Evolutionary conservation across 495 filamentous ascomycete species (phyloP).

Genomic region (Trichoderma reesei): DNA sequence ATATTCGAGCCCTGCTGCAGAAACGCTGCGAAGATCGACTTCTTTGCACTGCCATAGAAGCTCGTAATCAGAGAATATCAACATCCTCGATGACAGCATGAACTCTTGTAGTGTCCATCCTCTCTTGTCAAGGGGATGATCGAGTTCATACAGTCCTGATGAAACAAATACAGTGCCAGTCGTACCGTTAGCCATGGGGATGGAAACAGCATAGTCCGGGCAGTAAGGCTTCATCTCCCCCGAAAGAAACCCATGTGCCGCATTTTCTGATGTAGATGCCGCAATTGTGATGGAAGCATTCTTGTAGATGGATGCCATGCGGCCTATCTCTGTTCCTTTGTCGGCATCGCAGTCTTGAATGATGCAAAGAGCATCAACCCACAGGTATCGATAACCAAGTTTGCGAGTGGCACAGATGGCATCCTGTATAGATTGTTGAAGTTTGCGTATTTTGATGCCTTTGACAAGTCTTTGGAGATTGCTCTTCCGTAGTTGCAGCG

Average conservation of each 20-base stretch:
- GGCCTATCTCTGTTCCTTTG: neutral
- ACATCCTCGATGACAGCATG: neutral
- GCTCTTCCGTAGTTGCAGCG: neutral
- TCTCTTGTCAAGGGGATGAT: conserved; percentile 1
- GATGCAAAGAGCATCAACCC: conserved; percentile 9
- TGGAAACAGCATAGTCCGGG: neutral
- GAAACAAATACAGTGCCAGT: neutral
- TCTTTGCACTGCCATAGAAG: conserved; percentile 9
- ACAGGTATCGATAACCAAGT: conserved; percentile 1
- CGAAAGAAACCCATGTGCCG: conserved; percentile 2
- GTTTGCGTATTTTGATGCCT: neutral
- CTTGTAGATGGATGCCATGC: conserved; percentile 8
- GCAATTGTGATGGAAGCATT: conserved; percentile 5
- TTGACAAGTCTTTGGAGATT: neutral
- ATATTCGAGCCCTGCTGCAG: neutral
- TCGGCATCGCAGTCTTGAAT: conserved; percentile 1
- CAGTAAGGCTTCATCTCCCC: neutral
- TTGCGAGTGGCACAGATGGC: neutral
- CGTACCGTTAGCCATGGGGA: neutral
- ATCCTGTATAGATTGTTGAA: conserved; percentile 3
- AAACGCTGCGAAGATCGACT: neutral
- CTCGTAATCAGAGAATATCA: conserved; percentile 6
- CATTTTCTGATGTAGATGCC: neutral
- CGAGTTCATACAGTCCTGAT: neutral
- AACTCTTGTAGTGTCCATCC: conserved; percentile 8